phyloP scores from a whole-genome alignment of 371 early-diverging fungal species.

The Actinomortierella ambigua region DNA sequence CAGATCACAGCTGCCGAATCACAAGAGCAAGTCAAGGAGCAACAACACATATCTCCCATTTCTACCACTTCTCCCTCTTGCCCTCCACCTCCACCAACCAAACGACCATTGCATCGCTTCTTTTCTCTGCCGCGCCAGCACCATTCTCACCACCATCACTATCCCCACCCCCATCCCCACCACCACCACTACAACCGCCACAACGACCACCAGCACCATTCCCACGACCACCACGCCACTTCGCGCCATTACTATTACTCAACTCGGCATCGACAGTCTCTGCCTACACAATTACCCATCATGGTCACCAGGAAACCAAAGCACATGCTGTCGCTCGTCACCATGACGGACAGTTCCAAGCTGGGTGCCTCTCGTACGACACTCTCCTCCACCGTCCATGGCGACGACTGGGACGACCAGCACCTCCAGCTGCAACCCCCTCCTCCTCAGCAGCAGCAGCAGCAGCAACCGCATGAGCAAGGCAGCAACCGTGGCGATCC shows the following conservation, averaged over 20 bases:
- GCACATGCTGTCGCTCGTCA: constrained; percentile 31
- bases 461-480: constrained; percentile 8
- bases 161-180: neutral
- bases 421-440: neutral
- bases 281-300: constrained; percentile 21
- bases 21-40: neutral
- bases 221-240: constrained; percentile 11
- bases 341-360: constrained; percentile 27
- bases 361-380: constrained; percentile 34
- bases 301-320: constrained; percentile 35
- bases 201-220: constrained; percentile 7
- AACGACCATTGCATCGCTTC: too few species aligned
- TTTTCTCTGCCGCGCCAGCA: neutral
- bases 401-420: constrained; percentile 37
- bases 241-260: constrained; percentile 7
- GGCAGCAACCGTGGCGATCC: too few species aligned
- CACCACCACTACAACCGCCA: neutral
- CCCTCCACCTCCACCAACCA: too few species aligned
- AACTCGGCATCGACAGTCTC: neutral
- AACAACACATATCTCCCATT: neutral
- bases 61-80: too few species aligned
- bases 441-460: constrained; percentile 9
- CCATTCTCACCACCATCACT: neutral
- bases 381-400: constrained; percentile 29
- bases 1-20: too few species aligned